Evolutionary conservation across 2,329 filamentous ascomycete genomes (phyloP).

Genomic region (Microdochium paspali): DNA sequence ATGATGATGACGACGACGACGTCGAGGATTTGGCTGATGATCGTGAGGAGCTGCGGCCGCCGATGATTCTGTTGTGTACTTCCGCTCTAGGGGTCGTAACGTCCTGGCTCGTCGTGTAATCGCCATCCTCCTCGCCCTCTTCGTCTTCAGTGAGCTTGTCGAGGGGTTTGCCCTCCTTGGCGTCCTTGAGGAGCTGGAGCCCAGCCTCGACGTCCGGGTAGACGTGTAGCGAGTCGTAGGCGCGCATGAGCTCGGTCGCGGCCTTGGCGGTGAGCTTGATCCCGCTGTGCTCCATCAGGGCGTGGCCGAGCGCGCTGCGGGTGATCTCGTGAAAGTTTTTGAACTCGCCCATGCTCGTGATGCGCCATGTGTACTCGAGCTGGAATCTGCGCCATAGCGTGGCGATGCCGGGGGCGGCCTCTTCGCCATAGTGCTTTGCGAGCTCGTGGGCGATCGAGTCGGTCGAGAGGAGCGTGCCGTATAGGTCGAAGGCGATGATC

Average conservation of each 20-base stretch:
- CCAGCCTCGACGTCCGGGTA: conserved; percentile 55
- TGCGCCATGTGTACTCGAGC: conserved; percentile 68
- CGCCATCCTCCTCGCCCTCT: neutral
- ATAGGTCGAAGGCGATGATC: conserved; percentile 64
- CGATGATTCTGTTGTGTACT: neutral
- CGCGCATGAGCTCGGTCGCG: conserved; percentile 44
- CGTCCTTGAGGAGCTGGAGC: conserved; percentile 34
- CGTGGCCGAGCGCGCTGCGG: conserved; percentile 50
- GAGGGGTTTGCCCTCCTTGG: conserved; percentile 7
- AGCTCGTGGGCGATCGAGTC: conserved; percentile 56
- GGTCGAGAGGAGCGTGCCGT: conserved; percentile 66
- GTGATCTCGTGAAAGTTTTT: conserved; percentile 56
- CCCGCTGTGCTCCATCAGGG: conserved; percentile 44
- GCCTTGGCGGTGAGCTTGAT: conserved; percentile 32
- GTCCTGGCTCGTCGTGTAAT: conserved; percentile 5
- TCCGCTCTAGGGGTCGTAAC: neutral
- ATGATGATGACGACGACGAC: neutral
- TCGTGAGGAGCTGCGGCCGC: neutral
- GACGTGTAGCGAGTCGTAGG: conserved; percentile 54
- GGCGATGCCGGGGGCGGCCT: conserved; percentile 47
- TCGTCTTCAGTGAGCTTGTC: neutral
- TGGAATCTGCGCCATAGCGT: conserved; percentile 59
- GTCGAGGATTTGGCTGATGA: neutral
- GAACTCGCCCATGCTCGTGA: conserved; percentile 64
- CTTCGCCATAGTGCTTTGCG: conserved; percentile 44